These are phyloP conservation scores for Physaria fendleri DNA, from an alignment of 345 rosid species.

Conservation along the genomic window DNA sequence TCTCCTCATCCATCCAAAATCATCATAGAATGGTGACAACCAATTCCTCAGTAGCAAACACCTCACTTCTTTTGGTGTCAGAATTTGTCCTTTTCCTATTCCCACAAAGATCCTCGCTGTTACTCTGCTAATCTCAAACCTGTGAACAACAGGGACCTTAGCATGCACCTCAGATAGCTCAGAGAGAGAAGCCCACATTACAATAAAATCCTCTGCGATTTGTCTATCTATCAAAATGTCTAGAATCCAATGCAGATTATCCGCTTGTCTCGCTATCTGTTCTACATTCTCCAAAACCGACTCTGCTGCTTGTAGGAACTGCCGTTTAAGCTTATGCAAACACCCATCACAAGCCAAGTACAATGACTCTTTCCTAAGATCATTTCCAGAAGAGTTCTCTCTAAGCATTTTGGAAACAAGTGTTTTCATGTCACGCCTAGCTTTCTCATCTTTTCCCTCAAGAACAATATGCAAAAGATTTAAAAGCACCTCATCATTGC, in stretches of 20 bases:
- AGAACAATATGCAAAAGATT: slow-evolving; percentile 88
- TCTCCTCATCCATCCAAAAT: slow-evolving; percentile 97
- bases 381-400: slow-evolving; percentile 85
- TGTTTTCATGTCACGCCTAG: slow-evolving; percentile 96
- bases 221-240: slow-evolving; percentile 91
- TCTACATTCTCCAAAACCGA: slow-evolving; percentile 55
- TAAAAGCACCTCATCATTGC: slow-evolving; percentile 62
- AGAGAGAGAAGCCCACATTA: slow-evolving; percentile 83
- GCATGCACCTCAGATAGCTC: slow-evolving; percentile 65
- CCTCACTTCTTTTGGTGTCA: slow-evolving; percentile 81
- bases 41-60: slow-evolving; percentile 73
- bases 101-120: slow-evolving; percentile 91
- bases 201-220: slow-evolving; percentile 83
- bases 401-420: slow-evolving; percentile 90
- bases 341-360: slow-evolving; percentile 81
- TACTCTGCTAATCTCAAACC: slow-evolving; percentile 73
- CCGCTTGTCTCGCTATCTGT: slow-evolving; percentile 90
- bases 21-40: slow-evolving; percentile 91
- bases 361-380: slow-evolving; percentile 79
- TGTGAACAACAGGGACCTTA: slow-evolving; percentile 74
- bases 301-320: slow-evolving; percentile 61
- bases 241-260: slow-evolving; percentile 90
- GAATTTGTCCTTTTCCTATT: slow-evolving; percentile 86
- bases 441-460: slow-evolving; percentile 95
- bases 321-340: slow-evolving; percentile 55